A percentile compares a stretch with the other conserved stretches of the same genome.
phyloP scores from a whole-genome alignment of 1,284 basidiomycete species.

The Pascua sp. region DNA sequence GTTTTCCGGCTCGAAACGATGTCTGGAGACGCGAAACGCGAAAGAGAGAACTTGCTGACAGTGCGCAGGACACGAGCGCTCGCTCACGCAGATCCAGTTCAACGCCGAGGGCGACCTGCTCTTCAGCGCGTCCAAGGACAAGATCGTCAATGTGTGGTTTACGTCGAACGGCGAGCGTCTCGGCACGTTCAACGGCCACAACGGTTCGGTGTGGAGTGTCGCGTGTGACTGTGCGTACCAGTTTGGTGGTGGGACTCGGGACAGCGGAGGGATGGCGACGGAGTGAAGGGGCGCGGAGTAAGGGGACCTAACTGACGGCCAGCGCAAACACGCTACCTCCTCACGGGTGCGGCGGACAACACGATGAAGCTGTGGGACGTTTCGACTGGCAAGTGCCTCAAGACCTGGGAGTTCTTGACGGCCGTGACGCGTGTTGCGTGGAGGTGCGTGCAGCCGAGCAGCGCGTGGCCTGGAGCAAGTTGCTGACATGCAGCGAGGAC shows the following conservation, averaged over 20 bases:
- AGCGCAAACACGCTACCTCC: constrained; percentile 80
- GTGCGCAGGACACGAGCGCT: constrained; percentile 84
- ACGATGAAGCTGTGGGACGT: constrained; percentile 89
- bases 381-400: constrained; percentile 82
- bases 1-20: background rate
- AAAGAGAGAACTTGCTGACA: background rate
- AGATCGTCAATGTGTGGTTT: constrained; percentile 93
- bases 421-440: constrained; percentile 88
- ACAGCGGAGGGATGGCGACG: no score
- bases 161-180: constrained; percentile 97
- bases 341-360: constrained; percentile 86
- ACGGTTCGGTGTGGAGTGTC: constrained; percentile 94
- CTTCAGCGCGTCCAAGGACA: constrained; percentile 95
- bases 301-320: constrained; percentile 21
- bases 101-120: constrained; percentile 94
- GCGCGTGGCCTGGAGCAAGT: background rate
- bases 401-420: constrained; percentile 95
- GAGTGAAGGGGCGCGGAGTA: background rate
- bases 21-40: background rate
- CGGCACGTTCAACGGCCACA: constrained; percentile 95
- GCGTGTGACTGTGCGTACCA: constrained; percentile 82
- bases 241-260: background rate
- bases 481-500: constrained; percentile 63
- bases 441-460: constrained; percentile 33
- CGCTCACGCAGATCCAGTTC: constrained; percentile 95